Percentiles rank a stretch among this genome's conserved stretches.
Conservation (phyloP, 352 stramenopile species). For the Lagenidium sp. region DNA sequence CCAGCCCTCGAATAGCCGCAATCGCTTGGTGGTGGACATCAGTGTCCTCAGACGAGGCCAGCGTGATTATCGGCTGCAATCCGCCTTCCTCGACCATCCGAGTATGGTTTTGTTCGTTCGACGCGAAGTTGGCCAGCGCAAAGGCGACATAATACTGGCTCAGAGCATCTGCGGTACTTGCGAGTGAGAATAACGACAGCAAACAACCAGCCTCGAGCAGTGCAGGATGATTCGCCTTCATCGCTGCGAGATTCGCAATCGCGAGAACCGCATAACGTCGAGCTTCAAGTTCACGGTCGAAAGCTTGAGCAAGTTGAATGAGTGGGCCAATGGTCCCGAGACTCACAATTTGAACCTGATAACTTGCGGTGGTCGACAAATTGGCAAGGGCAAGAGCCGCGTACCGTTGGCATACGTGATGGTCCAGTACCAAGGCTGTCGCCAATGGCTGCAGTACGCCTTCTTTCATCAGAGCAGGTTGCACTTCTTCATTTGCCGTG, state of each 20-base stretch:
- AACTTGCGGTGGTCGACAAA: conserved; percentile 88
- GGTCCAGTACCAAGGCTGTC: conserved; percentile 75
- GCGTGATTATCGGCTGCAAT: conserved; percentile 92
- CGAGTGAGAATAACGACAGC: conserved; percentile 89
- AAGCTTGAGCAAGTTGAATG: conserved; percentile 77
- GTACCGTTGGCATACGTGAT: conserved; percentile 93
- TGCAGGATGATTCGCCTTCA: conserved; percentile 91
- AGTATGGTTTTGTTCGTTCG: conserved; percentile 88
- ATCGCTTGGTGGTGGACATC: conserved; percentile 94
- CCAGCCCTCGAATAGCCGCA: conserved; percentile 90
- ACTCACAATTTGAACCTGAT: conserved; percentile 94
- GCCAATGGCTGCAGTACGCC: conserved; percentile 89
- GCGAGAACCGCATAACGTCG: conserved; percentile 91
- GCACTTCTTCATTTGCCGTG: conserved; percentile 91
- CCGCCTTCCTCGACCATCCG: conserved; percentile 94
- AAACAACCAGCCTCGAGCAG: conserved; percentile 90
- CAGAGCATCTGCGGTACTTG: conserved; percentile 88
- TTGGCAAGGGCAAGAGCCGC: conserved; percentile 91
- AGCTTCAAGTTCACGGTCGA: conserved; percentile 90
- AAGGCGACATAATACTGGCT: conserved; percentile 95
- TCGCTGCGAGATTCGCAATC: conserved; percentile 93
- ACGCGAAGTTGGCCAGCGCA: conserved; percentile 93
- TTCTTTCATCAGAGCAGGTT: conserved; percentile 88
- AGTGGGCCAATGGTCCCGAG: conserved; percentile 89
- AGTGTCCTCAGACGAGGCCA: conserved; percentile 86